Conservation (phyloP, 2,329 filamentous ascomycete genomes). For the Didymella arachidicola region DNA sequence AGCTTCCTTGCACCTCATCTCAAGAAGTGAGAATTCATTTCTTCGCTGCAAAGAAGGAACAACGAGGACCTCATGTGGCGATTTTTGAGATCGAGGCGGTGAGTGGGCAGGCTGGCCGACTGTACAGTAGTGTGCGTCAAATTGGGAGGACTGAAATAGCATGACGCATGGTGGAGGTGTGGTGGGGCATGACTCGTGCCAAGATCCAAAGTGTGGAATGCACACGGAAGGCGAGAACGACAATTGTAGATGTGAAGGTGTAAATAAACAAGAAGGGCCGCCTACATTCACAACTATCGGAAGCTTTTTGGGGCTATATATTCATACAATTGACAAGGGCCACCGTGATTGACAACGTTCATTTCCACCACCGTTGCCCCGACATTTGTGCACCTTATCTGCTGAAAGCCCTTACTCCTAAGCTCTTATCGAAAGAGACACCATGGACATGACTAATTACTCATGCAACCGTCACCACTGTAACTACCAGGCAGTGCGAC, state of each 20-base stretch:
- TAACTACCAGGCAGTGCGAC: conserved; percentile 2
- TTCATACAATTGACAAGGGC: conserved; percentile 49
- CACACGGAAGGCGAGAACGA: conserved; percentile 3
- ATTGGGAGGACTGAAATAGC: not conserved
- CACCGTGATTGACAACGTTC: conserved; percentile 38
- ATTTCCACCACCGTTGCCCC: conserved; percentile 14
- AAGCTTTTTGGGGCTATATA: conserved; percentile 45
- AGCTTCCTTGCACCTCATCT: conserved; percentile 46
- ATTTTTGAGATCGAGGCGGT: conserved; percentile 3
- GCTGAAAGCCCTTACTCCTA: conserved; percentile 11
- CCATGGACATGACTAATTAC: conserved; percentile 38
- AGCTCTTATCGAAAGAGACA: conserved; percentile 14
- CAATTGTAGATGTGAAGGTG: not conserved
- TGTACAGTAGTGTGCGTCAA: conserved; percentile 6
- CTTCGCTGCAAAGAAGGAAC: conserved; percentile 11
- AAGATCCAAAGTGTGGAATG: not conserved
- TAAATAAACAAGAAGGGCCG: conserved; percentile 24
- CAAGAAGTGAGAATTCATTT: conserved; percentile 16
- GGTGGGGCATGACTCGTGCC: conserved; percentile 19
- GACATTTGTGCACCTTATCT: conserved; percentile 19
- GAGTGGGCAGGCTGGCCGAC: conserved; percentile 4
- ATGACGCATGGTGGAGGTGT: conserved; percentile 8
- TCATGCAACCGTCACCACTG: conserved; percentile 38
- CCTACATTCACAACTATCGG: conserved; percentile 40
- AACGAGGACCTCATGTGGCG: conserved; percentile 3